These are phyloP conservation scores for Linum trigynum DNA, from an alignment of 345 rosid species.

Conservation along the genomic window DNA sequence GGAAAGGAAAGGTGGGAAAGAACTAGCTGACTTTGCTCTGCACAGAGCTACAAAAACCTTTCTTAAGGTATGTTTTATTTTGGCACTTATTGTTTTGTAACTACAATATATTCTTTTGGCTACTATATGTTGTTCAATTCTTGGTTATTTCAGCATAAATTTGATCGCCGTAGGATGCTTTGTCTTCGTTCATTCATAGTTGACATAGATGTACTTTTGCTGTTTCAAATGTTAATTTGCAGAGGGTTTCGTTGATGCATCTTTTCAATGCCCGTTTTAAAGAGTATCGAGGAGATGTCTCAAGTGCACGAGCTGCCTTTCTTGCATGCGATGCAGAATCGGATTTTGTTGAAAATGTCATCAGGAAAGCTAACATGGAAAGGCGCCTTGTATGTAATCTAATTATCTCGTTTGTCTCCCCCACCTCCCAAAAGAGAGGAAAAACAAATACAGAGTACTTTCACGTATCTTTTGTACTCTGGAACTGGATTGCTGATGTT, in stretches of 20 bases:
- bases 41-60: slow-evolving; percentile 57
- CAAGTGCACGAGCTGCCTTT: slow-evolving; percentile 56
- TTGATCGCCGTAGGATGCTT: slow-evolving; percentile 20
- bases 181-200: slow-evolving; percentile 19
- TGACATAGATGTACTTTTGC: slow-evolving; percentile 22
- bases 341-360: slow-evolving; percentile 43
- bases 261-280: slow-evolving; percentile 65
- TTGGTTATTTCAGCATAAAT: slow-evolving; percentile 5
- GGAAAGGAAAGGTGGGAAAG: slow-evolving; percentile 89
- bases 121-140: background rate
- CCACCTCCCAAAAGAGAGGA: background rate
- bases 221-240: slow-evolving; percentile 28
- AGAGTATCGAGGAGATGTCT: slow-evolving; percentile 52
- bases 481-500: slow-evolving; percentile 3
- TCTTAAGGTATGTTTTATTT: slow-evolving; percentile 49
- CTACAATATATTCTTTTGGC: background rate
- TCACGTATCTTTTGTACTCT: background rate
- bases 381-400: slow-evolving; percentile 53
- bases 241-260: slow-evolving; percentile 58
- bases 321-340: slow-evolving; percentile 39
- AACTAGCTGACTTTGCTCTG: slow-evolving; percentile 72
- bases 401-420: background rate
- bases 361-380: slow-evolving; percentile 84
- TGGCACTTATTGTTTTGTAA: background rate
- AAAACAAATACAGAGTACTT: background rate